These are phyloP conservation scores for Monosporascus sp. DNA, from an alignment of 2,329 filamentous ascomycete genomes.

Conservation along the genomic window DNA sequence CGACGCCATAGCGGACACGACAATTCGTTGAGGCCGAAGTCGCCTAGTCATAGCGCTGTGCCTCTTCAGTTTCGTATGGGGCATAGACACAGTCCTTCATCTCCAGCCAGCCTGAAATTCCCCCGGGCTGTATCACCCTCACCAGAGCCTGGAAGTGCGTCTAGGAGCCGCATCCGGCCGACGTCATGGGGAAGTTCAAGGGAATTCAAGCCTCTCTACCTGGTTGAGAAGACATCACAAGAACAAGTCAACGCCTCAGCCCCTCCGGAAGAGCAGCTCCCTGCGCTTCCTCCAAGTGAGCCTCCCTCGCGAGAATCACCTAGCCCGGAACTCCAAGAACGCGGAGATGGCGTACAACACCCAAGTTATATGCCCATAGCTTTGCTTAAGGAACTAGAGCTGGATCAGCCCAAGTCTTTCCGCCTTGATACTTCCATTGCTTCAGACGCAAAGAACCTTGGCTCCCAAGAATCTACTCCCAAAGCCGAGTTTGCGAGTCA, in stretches of 20 bases:
- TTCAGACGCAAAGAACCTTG: not conserved
- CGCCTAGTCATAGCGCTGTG: slow-evolving; percentile 52
- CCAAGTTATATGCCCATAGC: slow-evolving; percentile 8
- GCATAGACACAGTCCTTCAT: slow-evolving; percentile 28
- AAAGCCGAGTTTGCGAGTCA: slow-evolving; percentile 1
- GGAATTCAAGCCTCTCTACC: slow-evolving; percentile 76
- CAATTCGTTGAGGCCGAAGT: slow-evolving; percentile 40
- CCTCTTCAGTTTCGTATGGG: slow-evolving; percentile 51
- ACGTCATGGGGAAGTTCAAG: slow-evolving; percentile 58
- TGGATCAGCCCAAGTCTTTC: slow-evolving; percentile 1
- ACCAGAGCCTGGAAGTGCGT: slow-evolving; percentile 27
- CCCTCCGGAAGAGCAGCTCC: slow-evolving; percentile 34
- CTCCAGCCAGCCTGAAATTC: slow-evolving; percentile 33
- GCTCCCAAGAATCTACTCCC: slow-evolving; percentile 6
- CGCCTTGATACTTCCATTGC: slow-evolving; percentile 11
- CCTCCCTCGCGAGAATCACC: slow-evolving; percentile 21
- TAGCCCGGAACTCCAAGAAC: slow-evolving; percentile 24
- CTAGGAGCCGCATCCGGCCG: slow-evolving; percentile 41
- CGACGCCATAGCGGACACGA: slow-evolving; percentile 46
- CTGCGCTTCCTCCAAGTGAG: slow-evolving; percentile 37
- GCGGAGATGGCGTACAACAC: slow-evolving; percentile 23
- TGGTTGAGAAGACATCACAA: slow-evolving; percentile 60
- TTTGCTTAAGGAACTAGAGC: not conserved
- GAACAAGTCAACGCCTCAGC: slow-evolving; percentile 26
- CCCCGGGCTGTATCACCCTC: slow-evolving; percentile 28